These are phyloP conservation scores for Fusarium pseudonygamai DNA, from an alignment of 2,329 filamentous ascomycete genomes.

Conservation along the genomic window DNA sequence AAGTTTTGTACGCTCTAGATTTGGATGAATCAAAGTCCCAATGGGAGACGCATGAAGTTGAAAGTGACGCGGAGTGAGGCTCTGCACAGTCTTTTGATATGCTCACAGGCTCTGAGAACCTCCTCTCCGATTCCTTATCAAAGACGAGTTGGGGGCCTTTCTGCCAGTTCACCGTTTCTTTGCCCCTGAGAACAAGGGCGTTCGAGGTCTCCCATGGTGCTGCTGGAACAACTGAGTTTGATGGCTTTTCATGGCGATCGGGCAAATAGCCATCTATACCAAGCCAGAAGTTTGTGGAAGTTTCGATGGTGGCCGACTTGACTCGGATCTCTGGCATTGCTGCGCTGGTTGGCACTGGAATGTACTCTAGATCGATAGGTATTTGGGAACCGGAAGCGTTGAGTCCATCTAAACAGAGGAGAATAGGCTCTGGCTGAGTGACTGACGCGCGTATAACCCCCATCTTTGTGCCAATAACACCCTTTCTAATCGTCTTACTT, in stretches of 20 bases:
- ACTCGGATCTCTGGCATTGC: not conserved
- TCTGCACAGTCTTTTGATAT: no score
- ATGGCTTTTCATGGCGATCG: not conserved
- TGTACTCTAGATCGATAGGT: not conserved
- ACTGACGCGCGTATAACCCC: not conserved
- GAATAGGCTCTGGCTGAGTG: not conserved
- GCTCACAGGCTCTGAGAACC: not conserved
- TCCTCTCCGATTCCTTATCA: not conserved
- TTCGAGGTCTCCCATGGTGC: not conserved
- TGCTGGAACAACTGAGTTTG: not conserved
- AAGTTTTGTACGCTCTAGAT: not conserved
- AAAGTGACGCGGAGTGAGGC: not conserved
- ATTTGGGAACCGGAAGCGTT: not conserved
- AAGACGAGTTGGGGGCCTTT: rapidly evolving
- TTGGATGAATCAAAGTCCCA: not conserved
- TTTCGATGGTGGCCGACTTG: not conserved
- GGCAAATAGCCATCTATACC: not conserved
- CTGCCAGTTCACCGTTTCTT: not conserved
- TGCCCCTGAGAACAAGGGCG: not conserved
- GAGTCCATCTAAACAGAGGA: not conserved
- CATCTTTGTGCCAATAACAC: not conserved
- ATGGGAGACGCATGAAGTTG: not conserved
- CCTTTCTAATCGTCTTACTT: not conserved
- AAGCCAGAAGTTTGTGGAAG: not conserved
- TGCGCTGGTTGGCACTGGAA: rapidly evolving